These are phyloP conservation scores for Flaveria ramosissima DNA, from an alignment of 129 eudicot genomes.

Conservation along the genomic window DNA sequence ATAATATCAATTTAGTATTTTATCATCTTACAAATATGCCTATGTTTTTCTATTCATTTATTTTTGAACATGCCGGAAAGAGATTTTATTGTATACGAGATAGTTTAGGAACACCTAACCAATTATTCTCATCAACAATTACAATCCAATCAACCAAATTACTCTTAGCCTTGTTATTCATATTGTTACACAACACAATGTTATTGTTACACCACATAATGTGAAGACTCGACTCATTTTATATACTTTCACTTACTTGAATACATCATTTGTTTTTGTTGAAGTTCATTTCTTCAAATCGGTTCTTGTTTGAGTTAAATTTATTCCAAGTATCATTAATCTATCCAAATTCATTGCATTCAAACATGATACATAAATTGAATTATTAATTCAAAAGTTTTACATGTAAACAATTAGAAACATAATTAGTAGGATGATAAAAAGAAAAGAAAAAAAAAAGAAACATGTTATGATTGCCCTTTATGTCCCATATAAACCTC, in stretches of 20 bases:
- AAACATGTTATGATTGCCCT: conserved; percentile 13
- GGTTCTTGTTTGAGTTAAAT: background rate
- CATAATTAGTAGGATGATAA: conserved; percentile 15
- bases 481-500: conserved; percentile 27
- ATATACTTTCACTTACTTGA: background rate
- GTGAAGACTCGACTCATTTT: background rate
- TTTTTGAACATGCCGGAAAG: too few relatives aligned
- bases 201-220: background rate
- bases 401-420: conserved; percentile 9
- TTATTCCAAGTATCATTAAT: background rate
- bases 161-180: too few relatives aligned
- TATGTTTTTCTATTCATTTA: too few relatives aligned
- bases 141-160: too few relatives aligned
- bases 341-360: background rate
- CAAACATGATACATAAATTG: background rate
- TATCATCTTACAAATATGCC: too few relatives aligned
- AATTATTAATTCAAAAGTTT: background rate
- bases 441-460: conserved; percentile 2
- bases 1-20: too few relatives aligned
- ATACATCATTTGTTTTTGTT: background rate
- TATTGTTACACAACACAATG: background rate
- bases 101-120: too few relatives aligned
- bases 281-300: background rate
- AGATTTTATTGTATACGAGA: too few relatives aligned
- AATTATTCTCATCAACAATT: too few relatives aligned